Percentiles rank a stretch among this genome's conserved stretches.
Conservation (phyloP, 2,329 filamentous ascomycete species). For the Phialophora verrucosa region DNA sequence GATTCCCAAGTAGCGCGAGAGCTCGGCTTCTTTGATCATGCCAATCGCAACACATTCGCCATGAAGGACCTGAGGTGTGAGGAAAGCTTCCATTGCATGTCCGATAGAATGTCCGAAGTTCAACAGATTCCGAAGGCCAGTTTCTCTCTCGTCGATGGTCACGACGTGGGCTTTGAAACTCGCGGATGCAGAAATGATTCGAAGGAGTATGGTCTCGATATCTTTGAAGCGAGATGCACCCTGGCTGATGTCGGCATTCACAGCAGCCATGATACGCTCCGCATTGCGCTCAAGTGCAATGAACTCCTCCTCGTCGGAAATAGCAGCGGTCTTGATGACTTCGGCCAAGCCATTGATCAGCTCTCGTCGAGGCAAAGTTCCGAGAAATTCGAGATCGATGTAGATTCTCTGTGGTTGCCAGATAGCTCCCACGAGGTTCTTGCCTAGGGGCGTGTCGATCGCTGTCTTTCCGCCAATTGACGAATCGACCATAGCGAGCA, state of each 20-base stretch:
- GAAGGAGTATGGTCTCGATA: conserved; percentile 73
- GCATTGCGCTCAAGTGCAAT: conserved; percentile 81
- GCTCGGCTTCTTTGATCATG: conserved; percentile 97
- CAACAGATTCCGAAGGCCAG: conserved; percentile 87
- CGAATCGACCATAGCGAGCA: conserved; percentile 97
- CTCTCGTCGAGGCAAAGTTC: conserved; percentile 86
- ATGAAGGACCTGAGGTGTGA: conserved; percentile 93
- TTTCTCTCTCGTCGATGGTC: conserved; percentile 91
- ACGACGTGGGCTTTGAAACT: conserved; percentile 93
- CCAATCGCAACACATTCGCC: conserved; percentile 96
- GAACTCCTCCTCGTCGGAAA: conserved; percentile 91
- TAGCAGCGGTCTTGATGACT: conserved; percentile 95
- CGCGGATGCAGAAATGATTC: conserved; percentile 87
- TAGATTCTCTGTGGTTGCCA: conserved; percentile 96
- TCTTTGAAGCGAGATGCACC: conserved; percentile 67
- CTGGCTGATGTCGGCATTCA: conserved; percentile 66
- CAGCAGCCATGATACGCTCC: conserved; percentile 72
- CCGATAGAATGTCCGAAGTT: conserved; percentile 99
- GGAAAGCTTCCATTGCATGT: conserved; percentile 92
- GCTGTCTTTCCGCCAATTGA: conserved; percentile 98
- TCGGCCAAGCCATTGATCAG: conserved; percentile 99
- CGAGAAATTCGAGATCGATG: conserved; percentile 89
- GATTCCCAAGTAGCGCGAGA: conserved; percentile 86
- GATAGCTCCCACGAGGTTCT: conserved; percentile 94
- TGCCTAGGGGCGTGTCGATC: conserved; percentile 93